Percentiles rank a stretch among this genome's conserved stretches.
Conservation (phyloP, 2,329 filamentous ascomycete species). For the Phialophora chinensis region DNA sequence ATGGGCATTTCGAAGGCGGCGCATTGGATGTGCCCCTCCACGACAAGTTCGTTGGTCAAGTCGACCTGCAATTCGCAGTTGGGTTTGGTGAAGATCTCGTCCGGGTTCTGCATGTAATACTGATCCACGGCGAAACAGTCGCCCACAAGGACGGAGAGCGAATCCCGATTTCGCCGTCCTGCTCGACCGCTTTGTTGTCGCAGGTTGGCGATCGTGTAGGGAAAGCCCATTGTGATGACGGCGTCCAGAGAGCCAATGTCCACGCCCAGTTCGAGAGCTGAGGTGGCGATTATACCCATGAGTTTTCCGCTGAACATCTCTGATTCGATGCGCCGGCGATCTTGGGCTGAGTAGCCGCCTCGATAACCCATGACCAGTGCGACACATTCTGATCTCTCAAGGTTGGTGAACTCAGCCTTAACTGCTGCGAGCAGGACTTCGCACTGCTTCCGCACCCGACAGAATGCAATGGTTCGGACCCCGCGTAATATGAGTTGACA, state of each 20-base stretch:
- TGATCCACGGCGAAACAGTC: conserved; percentile 92
- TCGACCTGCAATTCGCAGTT: conserved; percentile 91
- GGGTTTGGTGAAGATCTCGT: conserved; percentile 87
- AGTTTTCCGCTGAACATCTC: conserved; percentile 98
- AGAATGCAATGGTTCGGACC: conserved; percentile 91
- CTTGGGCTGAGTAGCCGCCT: conserved; percentile 91
- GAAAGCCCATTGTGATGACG: conserved; percentile 91
- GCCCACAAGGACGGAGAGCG: conserved; percentile 84
- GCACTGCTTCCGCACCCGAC: conserved; percentile 83
- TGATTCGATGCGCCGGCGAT: conserved; percentile 83
- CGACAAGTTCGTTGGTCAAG: conserved; percentile 84
- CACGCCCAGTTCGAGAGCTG: conserved; percentile 88
- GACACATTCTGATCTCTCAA: conserved; percentile 77
- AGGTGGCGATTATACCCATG: conserved; percentile 91
- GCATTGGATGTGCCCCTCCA: conserved; percentile 94
- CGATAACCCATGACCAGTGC: conserved; percentile 91
- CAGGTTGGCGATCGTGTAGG: conserved; percentile 92
- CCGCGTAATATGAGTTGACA: conserved; percentile 87
- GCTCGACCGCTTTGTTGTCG: conserved; percentile 94
- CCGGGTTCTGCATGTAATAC: conserved; percentile 94
- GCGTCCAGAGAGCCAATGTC: conserved; percentile 95
- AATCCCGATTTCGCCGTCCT: conserved; percentile 90
- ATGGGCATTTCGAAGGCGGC: conserved; percentile 96
- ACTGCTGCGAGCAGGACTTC: conserved; percentile 82
- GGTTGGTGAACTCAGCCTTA: conserved; percentile 73